Base-by-base conservation (phyloP, 1,284 basidiomycete species). In the Neotropicomus parvogracilis region DNA sequence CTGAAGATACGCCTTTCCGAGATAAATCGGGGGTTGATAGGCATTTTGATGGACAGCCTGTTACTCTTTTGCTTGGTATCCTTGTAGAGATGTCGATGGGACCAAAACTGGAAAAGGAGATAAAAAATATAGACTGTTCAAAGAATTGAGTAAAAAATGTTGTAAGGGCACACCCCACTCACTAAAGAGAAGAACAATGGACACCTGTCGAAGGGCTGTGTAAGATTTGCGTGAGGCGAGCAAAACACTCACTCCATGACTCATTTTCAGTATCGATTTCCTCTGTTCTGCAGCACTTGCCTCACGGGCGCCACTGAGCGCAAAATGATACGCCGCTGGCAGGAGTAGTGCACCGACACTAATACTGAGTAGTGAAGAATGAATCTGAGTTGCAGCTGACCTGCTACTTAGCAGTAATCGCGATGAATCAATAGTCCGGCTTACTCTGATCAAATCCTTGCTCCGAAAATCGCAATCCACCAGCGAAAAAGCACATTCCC, bases 31-130 rank as follows among this genome's bases (percentile, higher is more conserved):
- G 63, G 54, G 33, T 66, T 64, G 43, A 68, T 61, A 21, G 69
- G 60, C 7, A 70, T 57, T 42, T 57, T 71, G 43, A 66, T 52
- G n/a, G 74, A 67, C 24, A 75, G 49, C 27, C 57, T 64, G 40
- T 65, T 57, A 55, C 74, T 79, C 53, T 70, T 76, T 54, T 70
- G 70, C 49, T 70, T 70, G 34, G 65, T 66, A 50, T 88, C 84
- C 43, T 79, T 71, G 68, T 89, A 95, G 10, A 94, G 77, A 57
- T 91, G 79, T 16, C 81, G 79, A 65, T 95, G 92, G 0, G 91
- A 91, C 77, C 82, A 93, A 27, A 95, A 78, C 62, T 94, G 91
- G 70, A 95, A 95, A 41, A 91, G 59, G 28, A 95, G 76, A 64
- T 91, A 93, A 16, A 80, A 77, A 16, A 73, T 59, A 63, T 93